A percentile compares a stretch with the other conserved stretches of the same genome.
phyloP scores from a whole-genome alignment of 2,329 filamentous ascomycete genomes.

The Apiospora kogelbergensis region DNA sequence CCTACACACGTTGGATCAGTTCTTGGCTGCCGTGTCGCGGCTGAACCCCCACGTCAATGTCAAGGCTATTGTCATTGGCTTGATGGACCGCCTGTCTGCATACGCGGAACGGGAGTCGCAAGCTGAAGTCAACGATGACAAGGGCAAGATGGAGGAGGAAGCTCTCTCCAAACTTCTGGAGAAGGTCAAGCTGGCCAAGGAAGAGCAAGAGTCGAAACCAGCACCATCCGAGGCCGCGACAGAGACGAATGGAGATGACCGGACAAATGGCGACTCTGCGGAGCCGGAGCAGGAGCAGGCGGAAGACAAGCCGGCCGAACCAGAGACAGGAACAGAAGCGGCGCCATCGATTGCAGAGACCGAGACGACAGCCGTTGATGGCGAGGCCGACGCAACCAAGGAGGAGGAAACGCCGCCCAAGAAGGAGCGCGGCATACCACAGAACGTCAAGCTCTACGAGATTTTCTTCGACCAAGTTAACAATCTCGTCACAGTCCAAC shows the following conservation, averaged over 20 bases:
- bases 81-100: slow-evolving; percentile 94
- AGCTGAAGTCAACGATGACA: slow-evolving; percentile 67
- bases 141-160: slow-evolving; percentile 78
- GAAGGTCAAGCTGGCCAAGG: slow-evolving; percentile 69
- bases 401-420: slow-evolving; percentile 22
- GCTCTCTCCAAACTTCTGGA: slow-evolving; percentile 77
- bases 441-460: slow-evolving; percentile 88
- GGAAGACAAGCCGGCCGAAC: slow-evolving; percentile 27
- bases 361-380: slow-evolving; percentile 49
- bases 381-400: slow-evolving; percentile 25
- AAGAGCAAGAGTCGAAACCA: slow-evolving; percentile 38
- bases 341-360: slow-evolving; percentile 45
- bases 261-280: slow-evolving; percentile 34
- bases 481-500: slow-evolving; percentile 86
- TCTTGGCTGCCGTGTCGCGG: slow-evolving; percentile 87
- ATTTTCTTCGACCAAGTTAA: slow-evolving; percentile 97
- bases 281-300: slow-evolving; percentile 34
- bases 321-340: slow-evolving; percentile 29
- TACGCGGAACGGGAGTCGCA: slow-evolving; percentile 90
- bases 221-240: slow-evolving; percentile 27
- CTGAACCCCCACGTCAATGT: slow-evolving; percentile 96
- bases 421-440: slow-evolving; percentile 58
- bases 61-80: slow-evolving; percentile 94
- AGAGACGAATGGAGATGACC: slow-evolving; percentile 37
- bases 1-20: slow-evolving; percentile 91